Evolutionary conservation across 768 basidiomycete genomes (phyloP).

Genomic region (Tylopilus rubrobrunneus): DNA sequence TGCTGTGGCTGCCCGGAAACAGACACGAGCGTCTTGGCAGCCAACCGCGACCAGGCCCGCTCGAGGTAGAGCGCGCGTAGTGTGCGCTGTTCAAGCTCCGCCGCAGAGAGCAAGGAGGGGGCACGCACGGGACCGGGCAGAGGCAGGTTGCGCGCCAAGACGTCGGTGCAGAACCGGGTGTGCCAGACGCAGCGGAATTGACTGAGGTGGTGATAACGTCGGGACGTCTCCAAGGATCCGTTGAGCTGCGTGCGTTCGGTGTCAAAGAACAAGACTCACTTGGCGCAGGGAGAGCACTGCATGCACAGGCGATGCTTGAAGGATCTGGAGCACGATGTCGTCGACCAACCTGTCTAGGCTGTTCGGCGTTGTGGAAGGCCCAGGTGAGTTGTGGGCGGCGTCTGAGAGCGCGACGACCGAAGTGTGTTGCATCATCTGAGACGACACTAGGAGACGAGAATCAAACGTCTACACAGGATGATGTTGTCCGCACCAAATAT

Average conservation of each 20-base stretch:
- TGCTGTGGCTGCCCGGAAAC: background rate
- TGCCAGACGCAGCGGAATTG: constrained; percentile 24
- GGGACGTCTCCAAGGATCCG: constrained; percentile 20
- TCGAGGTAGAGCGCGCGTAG: constrained; percentile 26
- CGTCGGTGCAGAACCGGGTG: constrained; percentile 19
- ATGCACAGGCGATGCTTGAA: constrained; percentile 13
- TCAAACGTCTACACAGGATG: background rate
- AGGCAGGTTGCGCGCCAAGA: constrained; percentile 20
- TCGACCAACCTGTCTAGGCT: constrained; percentile 25
- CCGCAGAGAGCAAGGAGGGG: constrained; percentile 12
- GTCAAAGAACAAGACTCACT: constrained; percentile 10
- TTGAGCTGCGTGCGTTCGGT: background rate
- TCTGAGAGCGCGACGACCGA: background rate
- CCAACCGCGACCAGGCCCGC: constrained; percentile 19
- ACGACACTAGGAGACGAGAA: no score
- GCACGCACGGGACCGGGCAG: constrained; percentile 14
- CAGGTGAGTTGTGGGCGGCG: no score
- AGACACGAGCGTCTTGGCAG: constrained; percentile 12
- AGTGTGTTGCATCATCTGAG: no score
- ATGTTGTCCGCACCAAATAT: background rate
- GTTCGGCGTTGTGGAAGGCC: background rate
- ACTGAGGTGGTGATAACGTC: constrained; percentile 25
- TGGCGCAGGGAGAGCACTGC: constrained; percentile 20
- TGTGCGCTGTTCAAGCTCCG: constrained; percentile 27
- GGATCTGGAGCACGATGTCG: constrained; percentile 23